Evolutionary conservation across 1,284 basidiomycete genomes (phyloP), one percentile per base, ranked within the genome.

Genomic region (Puccinia coronata): DNA sequence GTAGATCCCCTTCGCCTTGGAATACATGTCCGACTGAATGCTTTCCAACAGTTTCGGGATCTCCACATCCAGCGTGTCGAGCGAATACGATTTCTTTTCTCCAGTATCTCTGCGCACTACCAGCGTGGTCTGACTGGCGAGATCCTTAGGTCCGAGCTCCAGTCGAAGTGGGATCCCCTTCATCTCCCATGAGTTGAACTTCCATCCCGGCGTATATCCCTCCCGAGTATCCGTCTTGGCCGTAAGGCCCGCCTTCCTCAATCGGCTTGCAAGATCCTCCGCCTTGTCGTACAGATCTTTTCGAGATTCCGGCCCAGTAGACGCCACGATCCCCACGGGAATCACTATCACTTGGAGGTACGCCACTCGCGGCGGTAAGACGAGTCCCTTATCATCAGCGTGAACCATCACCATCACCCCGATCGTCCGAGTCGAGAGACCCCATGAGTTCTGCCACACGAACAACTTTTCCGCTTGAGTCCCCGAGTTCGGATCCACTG

Each of bases 371-470:
- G 96, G 96, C 43, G 96, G 97, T 83, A 98, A 91, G 18, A 99
- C 96, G 83, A 99, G 88, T 65, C 96, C 96, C 86, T 98, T 94
- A 87, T 99, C 94, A 87, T 99, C 97, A 75, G 96, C 96, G 86
- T 99, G 97, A 14, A 95, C 91, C 96, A 99, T 99, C 85, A 98
- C 96, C 95, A 98, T 98, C 82, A 98, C 94, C 86, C 96, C 96
- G 84, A 99, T 95, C 51, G 93, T 91, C 81, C 96, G 90, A n/a
- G 97, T 99, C 71, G 93, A 95, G 67, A 99, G 88, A 86, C 97
- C 97, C 97, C 96, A 99, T 74, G 93, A 96, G 88, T 98, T 99
- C 88, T 99, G 96, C 95, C 94, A 98, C 23, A 95, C 95, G 84
- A 92, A 92, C 0, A 90, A 87, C 88, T 94, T 94, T 69, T 84